A percentile compares a stretch with the other conserved stretches of the same genome.
These are phyloP conservation scores for Aristolochia californica DNA, from an alignment of 164 flowering plant species.

Conservation along the genomic window DNA sequence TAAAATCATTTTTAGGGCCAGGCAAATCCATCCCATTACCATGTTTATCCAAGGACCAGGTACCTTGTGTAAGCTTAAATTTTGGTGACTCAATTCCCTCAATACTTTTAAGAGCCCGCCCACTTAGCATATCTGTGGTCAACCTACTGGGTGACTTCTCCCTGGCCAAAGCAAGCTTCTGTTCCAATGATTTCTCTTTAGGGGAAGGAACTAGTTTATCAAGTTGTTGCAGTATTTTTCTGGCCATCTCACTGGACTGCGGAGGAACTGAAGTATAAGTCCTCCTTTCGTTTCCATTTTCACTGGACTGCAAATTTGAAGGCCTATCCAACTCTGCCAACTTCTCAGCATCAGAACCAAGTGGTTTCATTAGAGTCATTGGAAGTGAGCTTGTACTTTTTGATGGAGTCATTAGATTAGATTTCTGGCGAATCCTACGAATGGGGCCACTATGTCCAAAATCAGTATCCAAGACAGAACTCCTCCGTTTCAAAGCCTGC, in stretches of 20 bases:
- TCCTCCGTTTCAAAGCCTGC: constrained; percentile 67
- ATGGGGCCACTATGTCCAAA: constrained; percentile 69
- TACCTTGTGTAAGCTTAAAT: constrained; percentile 19
- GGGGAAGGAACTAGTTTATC: constrained; percentile 51
- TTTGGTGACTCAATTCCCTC: constrained; percentile 52
- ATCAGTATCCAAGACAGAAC: constrained; percentile 65
- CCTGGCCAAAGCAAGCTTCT: constrained; percentile 26
- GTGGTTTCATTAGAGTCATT: constrained; percentile 8
- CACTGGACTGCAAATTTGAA: constrained; percentile 13
- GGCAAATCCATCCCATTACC: constrained; percentile 2
- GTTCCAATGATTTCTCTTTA: constrained; percentile 42
- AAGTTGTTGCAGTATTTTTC: constrained; percentile 69
- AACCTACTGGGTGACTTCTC: constrained; percentile 42
- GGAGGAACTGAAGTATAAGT: constrained; percentile 39
- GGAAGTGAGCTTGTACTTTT: constrained; percentile 21
- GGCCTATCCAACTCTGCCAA: constrained; percentile 8
- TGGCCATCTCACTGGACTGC: constrained; percentile 67
- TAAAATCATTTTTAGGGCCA: constrained; percentile 11
- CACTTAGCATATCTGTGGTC: constrained; percentile 48
- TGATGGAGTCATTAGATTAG: constrained; percentile 35
- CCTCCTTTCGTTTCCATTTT: constrained; percentile 17
- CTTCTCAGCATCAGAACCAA: constrained; percentile 19
- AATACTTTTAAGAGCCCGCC: constrained; percentile 63
- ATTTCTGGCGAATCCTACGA: constrained; percentile 80
- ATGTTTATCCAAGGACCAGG: constrained; percentile 16